phyloP scores from a whole-genome alignment of 75 land plant genomes.

The Azolla pinnata region DNA sequence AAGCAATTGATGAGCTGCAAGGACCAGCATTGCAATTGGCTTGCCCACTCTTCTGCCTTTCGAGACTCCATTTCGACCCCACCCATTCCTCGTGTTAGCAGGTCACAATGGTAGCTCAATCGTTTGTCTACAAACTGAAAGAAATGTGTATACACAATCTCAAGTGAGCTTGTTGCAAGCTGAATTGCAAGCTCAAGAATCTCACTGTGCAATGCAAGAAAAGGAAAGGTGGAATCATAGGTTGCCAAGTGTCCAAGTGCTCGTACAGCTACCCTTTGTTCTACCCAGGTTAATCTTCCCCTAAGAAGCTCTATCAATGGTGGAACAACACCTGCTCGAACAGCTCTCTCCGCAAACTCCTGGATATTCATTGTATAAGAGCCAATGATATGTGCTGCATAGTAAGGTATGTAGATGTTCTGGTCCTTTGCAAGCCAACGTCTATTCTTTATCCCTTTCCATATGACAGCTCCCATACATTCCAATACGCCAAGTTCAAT shows the following conservation, averaged over 20 bases:
- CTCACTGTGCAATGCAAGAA: conserved; percentile 70
- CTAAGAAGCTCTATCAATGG: conserved; percentile 88
- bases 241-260: conserved; percentile 95
- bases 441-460: conserved; percentile 83
- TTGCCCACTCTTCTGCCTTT: conserved; percentile 99
- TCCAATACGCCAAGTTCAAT: conserved; percentile 84
- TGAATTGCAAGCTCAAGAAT: conserved; percentile 85
- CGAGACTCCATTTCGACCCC: conserved; percentile 97
- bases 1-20: conserved; percentile 88
- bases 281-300: conserved; percentile 95
- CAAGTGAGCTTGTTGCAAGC: conserved; percentile 72
- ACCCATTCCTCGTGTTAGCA: conserved; percentile 95
- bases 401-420: conserved; percentile 94
- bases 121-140: conserved; percentile 80
- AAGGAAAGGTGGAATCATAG: conserved; percentile 75
- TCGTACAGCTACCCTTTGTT: conserved; percentile 91
- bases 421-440: conserved; percentile 95
- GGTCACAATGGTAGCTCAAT: conserved; percentile 86
- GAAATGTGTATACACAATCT: conserved; percentile 91
- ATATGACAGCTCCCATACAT: conserved; percentile 87
- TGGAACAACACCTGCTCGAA: conserved; percentile 80
- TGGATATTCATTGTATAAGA: conserved; percentile 98
- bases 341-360: conserved; percentile 92
- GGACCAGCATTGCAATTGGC: conserved; percentile 95
- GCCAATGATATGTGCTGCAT: conserved; percentile 98